These are phyloP conservation scores for Apiospora phragmitis DNA, from an alignment of 2,329 filamentous ascomycete species.

Conservation along the genomic window DNA sequence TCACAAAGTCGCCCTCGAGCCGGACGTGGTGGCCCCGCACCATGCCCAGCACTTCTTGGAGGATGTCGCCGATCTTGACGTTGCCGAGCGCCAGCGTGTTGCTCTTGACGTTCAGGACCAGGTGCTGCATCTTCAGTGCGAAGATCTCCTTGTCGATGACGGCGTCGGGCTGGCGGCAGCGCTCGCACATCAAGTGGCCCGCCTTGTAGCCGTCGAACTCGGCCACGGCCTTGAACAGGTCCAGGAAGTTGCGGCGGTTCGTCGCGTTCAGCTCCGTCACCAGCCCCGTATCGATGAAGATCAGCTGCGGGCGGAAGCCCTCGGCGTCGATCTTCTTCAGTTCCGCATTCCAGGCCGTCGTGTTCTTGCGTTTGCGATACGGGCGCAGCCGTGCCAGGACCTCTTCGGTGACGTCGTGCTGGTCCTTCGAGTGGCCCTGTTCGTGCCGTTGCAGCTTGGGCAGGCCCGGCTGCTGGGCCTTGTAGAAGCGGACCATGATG, in stretches of 20 bases:
- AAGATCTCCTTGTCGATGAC: constrained; percentile 91
- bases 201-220: constrained; percentile 97
- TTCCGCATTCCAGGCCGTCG: constrained; percentile 70
- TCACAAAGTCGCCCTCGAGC: constrained; percentile 96
- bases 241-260: constrained; percentile 89
- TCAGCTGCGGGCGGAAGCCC: constrained; percentile 88
- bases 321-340: constrained; percentile 78
- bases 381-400: constrained; percentile 80
- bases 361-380: constrained; percentile 61
- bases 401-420: constrained; percentile 78
- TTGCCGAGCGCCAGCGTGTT: constrained; percentile 89
- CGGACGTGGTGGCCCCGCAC: constrained; percentile 90
- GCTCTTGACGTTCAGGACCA: constrained; percentile 88
- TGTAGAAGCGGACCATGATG: constrained; percentile 99
- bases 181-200: constrained; percentile 92
- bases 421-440: constrained; percentile 20
- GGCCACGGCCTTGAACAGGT: constrained; percentile 91
- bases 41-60: constrained; percentile 89
- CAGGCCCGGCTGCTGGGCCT: constrained; percentile 72
- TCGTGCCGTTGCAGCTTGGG: constrained; percentile 43
- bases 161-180: constrained; percentile 87
- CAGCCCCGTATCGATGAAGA: constrained; percentile 96
- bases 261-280: constrained; percentile 88
- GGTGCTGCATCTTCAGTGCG: constrained; percentile 93
- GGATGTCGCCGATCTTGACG: constrained; percentile 92